Evolutionary conservation across 352 stramenopile genomes (phyloP), one percentile per base, ranked within the genome.

Genomic region (Phytopythium kandeliae): DNA sequence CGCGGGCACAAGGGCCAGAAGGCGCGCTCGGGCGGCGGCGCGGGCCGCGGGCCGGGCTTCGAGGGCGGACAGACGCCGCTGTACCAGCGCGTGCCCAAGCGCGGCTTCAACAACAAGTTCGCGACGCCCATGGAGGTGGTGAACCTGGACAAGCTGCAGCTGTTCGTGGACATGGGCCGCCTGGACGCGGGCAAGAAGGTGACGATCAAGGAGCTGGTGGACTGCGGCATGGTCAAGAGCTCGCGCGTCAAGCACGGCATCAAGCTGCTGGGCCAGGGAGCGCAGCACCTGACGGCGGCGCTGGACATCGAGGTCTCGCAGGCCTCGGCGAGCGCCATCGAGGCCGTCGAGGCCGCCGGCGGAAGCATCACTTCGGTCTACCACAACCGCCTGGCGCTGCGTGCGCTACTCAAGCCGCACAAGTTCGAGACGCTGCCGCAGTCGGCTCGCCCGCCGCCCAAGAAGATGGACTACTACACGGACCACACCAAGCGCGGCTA

Each of bases 51-150:
- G 0, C 79, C 87, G 24, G 91, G 86, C 28, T 99, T 99, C 62
- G 97, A 99, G 63, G 97, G 97, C 51, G 97, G 97, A 5, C 97
- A 99, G 74, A 99, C 97, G 42, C 96, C 96, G 36, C 70, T 99
- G 49, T 97, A 98, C 76, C 92, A 97, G 66, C 82, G 89, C 40
- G 62, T 99, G 37, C 97, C 97, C 31, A 99, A 99, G 81, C 89
- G 95, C 36, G 97, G 96, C 51, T 99, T 99, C 73, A 99, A 99
- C 71, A 94, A 94, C 62, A 89, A 86, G 65, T 92, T 88, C 58
- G 83, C 74, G 57, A 96, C 79, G 50, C 82, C 89, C 10, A 96
- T 98, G 78, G 78, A 97, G 57, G 71, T 74, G 0, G 42, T 99
- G 16, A 98, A 98, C 78, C 38, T 99, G 15, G 87, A 93, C 52